Base-by-base conservation (phyloP, 2,329 filamentous ascomycete genomes). In the Acrodontium crateriforme region DNA sequence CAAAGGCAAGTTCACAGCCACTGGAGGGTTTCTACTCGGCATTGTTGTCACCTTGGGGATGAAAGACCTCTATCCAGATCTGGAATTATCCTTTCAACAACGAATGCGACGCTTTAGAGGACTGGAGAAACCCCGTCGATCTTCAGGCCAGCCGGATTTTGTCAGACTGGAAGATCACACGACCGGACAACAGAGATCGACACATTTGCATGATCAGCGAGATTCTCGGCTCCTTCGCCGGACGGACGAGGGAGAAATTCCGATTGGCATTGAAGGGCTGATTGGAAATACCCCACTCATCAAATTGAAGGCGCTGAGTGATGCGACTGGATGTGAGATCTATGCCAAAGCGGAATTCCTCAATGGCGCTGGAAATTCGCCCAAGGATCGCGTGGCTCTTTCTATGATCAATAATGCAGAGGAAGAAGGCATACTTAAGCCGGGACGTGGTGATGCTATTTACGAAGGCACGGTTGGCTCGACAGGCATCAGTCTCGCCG, bases 391-490 rank as follows among this genome's bases (percentile, higher is more conserved):
- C 29, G 89, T 98, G 9, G 89, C 89, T 2, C 67, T 95, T 19
- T 79, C 71, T 56, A 91, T 95, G 65, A 92, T 98, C 51, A 60
- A 72, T 32, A 62, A 64, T 50, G 89, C 85, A 23, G 89, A 98
- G 62, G 67, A 71, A 36, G 59, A 69, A 26, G 84, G 84, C 2
- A 62, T 85, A 11, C 59, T 98, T 24, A 68, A 66, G 0, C 87
- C 89, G 0, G 65, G 78, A 41, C 75, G 78, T 13, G 87, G 87
- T 36, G 89, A 98, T 53, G 91, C 81, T 23, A 84, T 98, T 46
- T 98, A 95, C 56, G 89, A 98, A 60, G 89, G 89, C 40, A 98
- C 89, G 1, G 85, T 93, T 10, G 89, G 89, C 34, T 92, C 82
- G 50, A 98, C 89, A 0, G 89, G 89, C 13, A 95, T 98, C 44